Evolutionary conservation across 2,329 filamentous ascomycete genomes (phyloP).

Genomic region (Periglandula ipomoeae): DNA sequence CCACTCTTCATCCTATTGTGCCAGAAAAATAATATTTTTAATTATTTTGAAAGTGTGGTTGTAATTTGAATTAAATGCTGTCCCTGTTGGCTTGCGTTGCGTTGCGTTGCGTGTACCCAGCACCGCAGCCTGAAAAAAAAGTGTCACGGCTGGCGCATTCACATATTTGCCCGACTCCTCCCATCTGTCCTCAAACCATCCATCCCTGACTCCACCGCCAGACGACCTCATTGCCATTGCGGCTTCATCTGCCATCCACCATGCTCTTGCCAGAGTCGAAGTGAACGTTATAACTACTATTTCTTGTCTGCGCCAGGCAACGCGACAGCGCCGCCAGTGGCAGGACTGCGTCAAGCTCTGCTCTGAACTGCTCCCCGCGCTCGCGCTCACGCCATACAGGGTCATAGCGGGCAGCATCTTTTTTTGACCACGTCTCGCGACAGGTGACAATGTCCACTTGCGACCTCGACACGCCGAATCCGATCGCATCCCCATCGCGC

Average conservation of each 20-base stretch:
- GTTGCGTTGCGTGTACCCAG: neutral
- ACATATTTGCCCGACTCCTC: slow-evolving; percentile 4
- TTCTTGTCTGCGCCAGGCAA: neutral
- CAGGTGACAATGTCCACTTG: slow-evolving; percentile 17
- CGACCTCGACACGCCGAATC: slow-evolving; percentile 12
- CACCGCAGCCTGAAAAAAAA: slow-evolving; percentile 1
- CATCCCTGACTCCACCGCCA: slow-evolving; percentile 2
- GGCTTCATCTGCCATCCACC: neutral
- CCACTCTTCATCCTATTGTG: no score
- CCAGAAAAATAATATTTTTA: neutral
- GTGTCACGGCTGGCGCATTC: slow-evolving; percentile 5
- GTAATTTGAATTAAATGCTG: neutral
- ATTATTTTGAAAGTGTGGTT: neutral
- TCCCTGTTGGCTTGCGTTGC: no score
- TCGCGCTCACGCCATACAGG: slow-evolving; percentile 3
- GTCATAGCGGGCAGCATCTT: slow-evolving; percentile 1
- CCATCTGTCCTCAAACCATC: slow-evolving; percentile 9
- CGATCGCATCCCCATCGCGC: slow-evolving; percentile 10
- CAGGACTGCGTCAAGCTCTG: neutral
- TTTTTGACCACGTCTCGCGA: slow-evolving; percentile 1
- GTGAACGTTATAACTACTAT: neutral
- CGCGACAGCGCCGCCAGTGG: neutral
- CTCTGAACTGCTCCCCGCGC: slow-evolving; percentile 5
- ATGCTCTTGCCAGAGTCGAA: neutral
- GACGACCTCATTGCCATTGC: neutral